These are phyloP conservation scores for Ceratocystis albifundus DNA, from an alignment of 2,329 filamentous ascomycete genomes.

Conservation along the genomic window DNA sequence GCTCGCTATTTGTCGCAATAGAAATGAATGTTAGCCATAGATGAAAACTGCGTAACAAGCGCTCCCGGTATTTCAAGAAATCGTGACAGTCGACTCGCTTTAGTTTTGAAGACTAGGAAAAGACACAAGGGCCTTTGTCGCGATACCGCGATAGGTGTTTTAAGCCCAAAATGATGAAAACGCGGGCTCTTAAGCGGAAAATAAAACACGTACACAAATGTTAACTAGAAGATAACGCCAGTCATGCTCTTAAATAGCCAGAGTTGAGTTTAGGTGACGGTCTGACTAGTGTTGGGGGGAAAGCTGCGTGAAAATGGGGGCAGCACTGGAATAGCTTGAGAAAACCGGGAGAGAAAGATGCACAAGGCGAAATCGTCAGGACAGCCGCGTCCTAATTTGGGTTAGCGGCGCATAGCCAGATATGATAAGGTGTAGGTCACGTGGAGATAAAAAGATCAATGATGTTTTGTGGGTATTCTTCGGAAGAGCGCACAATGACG, in stretches of 20 bases:
- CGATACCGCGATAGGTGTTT: conserved; percentile 1
- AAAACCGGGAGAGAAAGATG: conserved; percentile 18
- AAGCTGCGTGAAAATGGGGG: conserved; percentile 5
- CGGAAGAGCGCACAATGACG: conserved; percentile 20
- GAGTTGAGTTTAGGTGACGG: neutral
- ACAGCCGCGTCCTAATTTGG: conserved; percentile 23
- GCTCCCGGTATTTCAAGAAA: neutral
- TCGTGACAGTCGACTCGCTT: neutral
- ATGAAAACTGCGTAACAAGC: neutral
- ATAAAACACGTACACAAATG: conserved; percentile 8
- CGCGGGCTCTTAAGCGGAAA: neutral
- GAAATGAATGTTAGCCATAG: neutral
- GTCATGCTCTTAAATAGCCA: neutral
- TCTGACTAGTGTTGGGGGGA: neutral
- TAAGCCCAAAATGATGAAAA: neutral
- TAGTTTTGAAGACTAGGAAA: neutral
- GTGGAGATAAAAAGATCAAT: conserved; percentile 15
- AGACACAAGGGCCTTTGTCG: neutral
- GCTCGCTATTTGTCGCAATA: conserved; percentile 5
- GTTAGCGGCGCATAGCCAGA: conserved; percentile 20
- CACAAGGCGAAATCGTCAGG: conserved; percentile 20
- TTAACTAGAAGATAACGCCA: neutral
- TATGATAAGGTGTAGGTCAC: conserved; percentile 20
- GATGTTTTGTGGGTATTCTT: conserved; percentile 16
- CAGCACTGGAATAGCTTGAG: conserved; percentile 8